Evolutionary conservation across 2,329 filamentous ascomycete genomes (phyloP), one percentile per base, ranked within the genome.

Genomic region (Pseudogymnoascus sp.): DNA sequence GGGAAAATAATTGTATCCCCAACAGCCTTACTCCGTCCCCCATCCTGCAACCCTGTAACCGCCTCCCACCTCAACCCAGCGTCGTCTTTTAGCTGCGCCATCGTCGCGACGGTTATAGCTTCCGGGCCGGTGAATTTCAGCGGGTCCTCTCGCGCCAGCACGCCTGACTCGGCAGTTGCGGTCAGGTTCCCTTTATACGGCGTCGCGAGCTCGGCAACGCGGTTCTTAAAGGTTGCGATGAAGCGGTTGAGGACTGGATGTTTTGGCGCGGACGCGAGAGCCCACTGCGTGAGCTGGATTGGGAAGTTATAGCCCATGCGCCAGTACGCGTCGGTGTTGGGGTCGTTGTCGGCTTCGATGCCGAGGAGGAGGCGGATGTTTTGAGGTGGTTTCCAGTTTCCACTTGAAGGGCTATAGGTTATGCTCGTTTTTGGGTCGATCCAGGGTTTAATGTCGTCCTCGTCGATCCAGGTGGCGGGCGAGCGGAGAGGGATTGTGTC

Each of bases 241-340:
- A 73, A 74, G 8, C 62, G 62, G 35, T 68, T 65, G 21, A 74
- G 68, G 16, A 72, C 63, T 1, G 72, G 70, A 50, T 74, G 73
- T 1, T 68, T 66, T 3, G 71, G 66, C 1, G 67, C 64, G 21
- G 68, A 68, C 1, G 72, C 72, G 5, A 74, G 67, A 0, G 72
- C 66, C 73, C 73, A 74, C 33, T 74, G 72, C 0, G 72, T 74
- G 6, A 74, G 64, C 61, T 74, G 72, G 14, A 74, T 64, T 2
- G 73, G 71, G 61, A 71, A 70, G 19, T 68, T 65, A 65, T 74
- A 74, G 31, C 73, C 73, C 69, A 72, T 70, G n/a, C 72, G 72
- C 73, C 73, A 74, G 63, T 73, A 73, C 5, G 61, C 40, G 59
- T 73, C 68, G 37, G 59, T 67, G 11, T 69, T 63, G 1, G 71